Percentiles rank a stretch among this genome's conserved stretches.
Evolutionary conservation across 768 basidiomycete genomes (phyloP).

Genomic region (Mycena olivaceomarginata): DNA sequence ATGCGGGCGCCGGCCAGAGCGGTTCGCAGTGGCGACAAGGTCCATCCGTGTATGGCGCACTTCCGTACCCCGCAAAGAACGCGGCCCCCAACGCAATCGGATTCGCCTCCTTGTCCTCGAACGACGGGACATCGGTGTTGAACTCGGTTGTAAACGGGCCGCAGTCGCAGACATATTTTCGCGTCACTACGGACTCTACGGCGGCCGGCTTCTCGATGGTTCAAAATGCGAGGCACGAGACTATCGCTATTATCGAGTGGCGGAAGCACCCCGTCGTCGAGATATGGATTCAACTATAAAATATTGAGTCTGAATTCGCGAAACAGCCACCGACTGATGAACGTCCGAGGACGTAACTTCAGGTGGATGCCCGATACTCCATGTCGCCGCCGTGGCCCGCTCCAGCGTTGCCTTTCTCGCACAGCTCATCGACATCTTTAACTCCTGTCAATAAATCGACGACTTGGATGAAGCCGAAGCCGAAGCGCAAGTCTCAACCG

Average conservation of each 20-base stretch:
- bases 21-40: not conserved
- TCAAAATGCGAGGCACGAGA: slow-evolving; percentile 56
- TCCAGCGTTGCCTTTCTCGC: no score
- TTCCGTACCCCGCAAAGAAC: slow-evolving; percentile 12
- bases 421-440: no score
- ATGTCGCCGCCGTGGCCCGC: no score
- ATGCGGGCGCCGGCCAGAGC: not conserved
- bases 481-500: no score
- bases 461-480: no score
- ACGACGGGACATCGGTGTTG: slow-evolving; percentile 52
- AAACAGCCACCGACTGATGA: slow-evolving; percentile 36
- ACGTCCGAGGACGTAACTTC: slow-evolving; percentile 20
- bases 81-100: slow-evolving; percentile 54
- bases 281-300: slow-evolving; percentile 37
- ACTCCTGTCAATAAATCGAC: no score
- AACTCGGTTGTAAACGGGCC: slow-evolving; percentile 62
- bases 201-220: slow-evolving; percentile 57
- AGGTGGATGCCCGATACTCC: slow-evolving; percentile 29
- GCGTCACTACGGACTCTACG: slow-evolving; percentile 58
- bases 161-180: slow-evolving; percentile 59
- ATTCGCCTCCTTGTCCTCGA: slow-evolving; percentile 59
- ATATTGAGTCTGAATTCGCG: not conserved
- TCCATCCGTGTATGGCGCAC: slow-evolving; percentile 25
- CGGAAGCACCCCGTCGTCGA: slow-evolving; percentile 54
- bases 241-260: slow-evolving; percentile 63